Conservation (phyloP, 1,284 basidiomycete genomes). For the Leccinum holopus region DNA sequence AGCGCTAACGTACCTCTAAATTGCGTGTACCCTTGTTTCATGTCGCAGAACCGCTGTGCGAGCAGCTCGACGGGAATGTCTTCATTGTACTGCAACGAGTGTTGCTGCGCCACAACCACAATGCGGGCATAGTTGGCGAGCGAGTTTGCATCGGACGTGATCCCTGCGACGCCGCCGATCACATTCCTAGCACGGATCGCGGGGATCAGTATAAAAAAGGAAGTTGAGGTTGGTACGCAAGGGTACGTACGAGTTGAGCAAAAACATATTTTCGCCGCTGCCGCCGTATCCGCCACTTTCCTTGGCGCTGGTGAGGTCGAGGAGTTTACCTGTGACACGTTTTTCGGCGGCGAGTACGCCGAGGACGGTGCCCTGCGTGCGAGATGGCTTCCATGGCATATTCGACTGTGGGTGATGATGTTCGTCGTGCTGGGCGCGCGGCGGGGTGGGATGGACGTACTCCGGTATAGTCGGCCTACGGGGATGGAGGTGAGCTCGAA, state of each 20-base stretch:
- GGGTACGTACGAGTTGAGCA: conserved; percentile 77
- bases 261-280: conserved; percentile 97
- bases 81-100: conserved; percentile 91
- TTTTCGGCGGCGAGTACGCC: conserved; percentile 94
- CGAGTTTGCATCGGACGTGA: conserved; percentile 97
- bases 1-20: conserved; percentile 72
- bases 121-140: conserved; percentile 94
- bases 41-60: conserved; percentile 90
- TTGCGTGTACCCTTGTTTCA: conserved; percentile 99
- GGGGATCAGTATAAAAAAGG: not conserved
- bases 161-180: conserved; percentile 91
- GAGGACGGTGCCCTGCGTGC: conserved; percentile 90
- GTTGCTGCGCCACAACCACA: conserved; percentile 72
- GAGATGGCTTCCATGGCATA: conserved; percentile 99
- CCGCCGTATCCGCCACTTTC: conserved; percentile 84
- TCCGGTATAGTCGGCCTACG: conserved; percentile 86
- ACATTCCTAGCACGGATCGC: conserved; percentile 68
- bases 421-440: conserved; percentile 1
- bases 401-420: conserved; percentile 63
- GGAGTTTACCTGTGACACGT: conserved; percentile 97
- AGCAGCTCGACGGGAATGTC: conserved; percentile 98
- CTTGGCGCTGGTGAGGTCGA: conserved; percentile 84
- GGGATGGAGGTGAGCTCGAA: conserved; percentile 3
- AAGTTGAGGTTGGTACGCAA: not conserved
- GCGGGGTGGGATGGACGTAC: conserved; percentile 45